Evolutionary conservation across 2,329 filamentous ascomycete species (phyloP).

Genomic region (Pseudopithomyces maydicus): DNA sequence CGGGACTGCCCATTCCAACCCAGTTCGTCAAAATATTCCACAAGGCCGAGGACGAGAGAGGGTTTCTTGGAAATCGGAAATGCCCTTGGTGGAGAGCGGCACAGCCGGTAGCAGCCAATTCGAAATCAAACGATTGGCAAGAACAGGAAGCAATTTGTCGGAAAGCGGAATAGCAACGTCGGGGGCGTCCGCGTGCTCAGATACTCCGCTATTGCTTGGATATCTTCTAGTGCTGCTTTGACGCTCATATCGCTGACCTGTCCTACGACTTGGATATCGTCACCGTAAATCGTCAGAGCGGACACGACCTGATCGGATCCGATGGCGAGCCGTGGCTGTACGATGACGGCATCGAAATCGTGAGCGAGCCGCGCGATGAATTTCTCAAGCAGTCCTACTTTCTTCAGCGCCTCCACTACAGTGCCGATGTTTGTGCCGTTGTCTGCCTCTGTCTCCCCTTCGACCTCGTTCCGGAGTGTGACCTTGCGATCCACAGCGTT

Average conservation of each 20-base stretch:
- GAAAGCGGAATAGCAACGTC: slow-evolving; percentile 63
- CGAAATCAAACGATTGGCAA: slow-evolving; percentile 71
- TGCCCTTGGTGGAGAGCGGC: slow-evolving; percentile 72
- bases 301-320: slow-evolving; percentile 41
- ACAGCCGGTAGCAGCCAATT: slow-evolving; percentile 78
- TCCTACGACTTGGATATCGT: slow-evolving; percentile 40
- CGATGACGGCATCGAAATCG: slow-evolving; percentile 64
- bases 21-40: slow-evolving; percentile 63
- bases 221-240: slow-evolving; percentile 35
- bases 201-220: slow-evolving; percentile 53
- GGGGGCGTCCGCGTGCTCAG: slow-evolving; percentile 57
- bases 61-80: slow-evolving; percentile 72
- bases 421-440: slow-evolving; percentile 36
- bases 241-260: slow-evolving; percentile 33
- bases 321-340: slow-evolving; percentile 62
- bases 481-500: slow-evolving; percentile 63
- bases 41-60: slow-evolving; percentile 70
- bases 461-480: slow-evolving; percentile 51
- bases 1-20: slow-evolving; percentile 67
- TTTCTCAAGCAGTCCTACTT: slow-evolving; percentile 52
- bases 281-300: slow-evolving; percentile 38
- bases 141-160: slow-evolving; percentile 69
- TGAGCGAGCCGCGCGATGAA: slow-evolving; percentile 64
- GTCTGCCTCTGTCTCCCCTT: slow-evolving; percentile 50
- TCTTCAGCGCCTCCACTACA: slow-evolving; percentile 42